A percentile compares a stretch with the other conserved stretches of the same genome.
These are phyloP conservation scores for Ehretia macrophylla DNA, from an alignment of 257 asterid genomes.

Conservation along the genomic window DNA sequence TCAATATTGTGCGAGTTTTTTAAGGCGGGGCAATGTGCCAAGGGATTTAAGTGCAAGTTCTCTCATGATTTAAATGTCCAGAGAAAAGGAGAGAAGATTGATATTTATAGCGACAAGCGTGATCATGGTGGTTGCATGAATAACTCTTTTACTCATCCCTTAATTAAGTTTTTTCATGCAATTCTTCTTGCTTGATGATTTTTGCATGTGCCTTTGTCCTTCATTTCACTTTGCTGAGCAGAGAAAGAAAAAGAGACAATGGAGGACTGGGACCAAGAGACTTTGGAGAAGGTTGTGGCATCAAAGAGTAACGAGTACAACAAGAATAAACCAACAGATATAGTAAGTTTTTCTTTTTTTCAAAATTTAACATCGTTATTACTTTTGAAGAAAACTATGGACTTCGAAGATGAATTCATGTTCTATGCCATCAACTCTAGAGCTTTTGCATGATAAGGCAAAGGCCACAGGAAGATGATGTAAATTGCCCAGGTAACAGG, in stretches of 20 bases:
- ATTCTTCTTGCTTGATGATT: background rate
- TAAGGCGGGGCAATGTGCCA: slow-evolving; percentile 84
- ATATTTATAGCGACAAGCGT: slow-evolving; percentile 74
- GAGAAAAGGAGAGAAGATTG: slow-evolving; percentile 95
- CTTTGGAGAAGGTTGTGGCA: slow-evolving; percentile 71
- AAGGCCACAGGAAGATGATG: no score
- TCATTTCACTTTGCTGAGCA: background rate
- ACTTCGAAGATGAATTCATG: no score
- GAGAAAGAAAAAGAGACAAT: slow-evolving; percentile 46
- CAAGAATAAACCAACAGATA: slow-evolving; percentile 94
- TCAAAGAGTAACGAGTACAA: slow-evolving; percentile 90
- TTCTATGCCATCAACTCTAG: no score
- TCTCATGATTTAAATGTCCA: slow-evolving; percentile 93
- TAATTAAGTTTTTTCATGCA: background rate
- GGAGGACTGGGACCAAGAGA: slow-evolving; percentile 98
- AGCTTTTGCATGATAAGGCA: no score
- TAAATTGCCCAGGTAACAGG: no score
- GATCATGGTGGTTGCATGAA: slow-evolving; percentile 35
- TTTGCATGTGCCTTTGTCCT: background rate
- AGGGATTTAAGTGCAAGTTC: slow-evolving; percentile 94
- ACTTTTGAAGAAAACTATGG: no score
- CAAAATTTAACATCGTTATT: background rate
- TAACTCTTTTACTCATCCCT: background rate
- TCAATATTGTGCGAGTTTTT: slow-evolving; percentile 77
- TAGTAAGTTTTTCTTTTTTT: slow-evolving; percentile 39